Base-by-base conservation (phyloP, 108 stramenopile genomes). In the Cylindrotheca fusiformis region DNA sequence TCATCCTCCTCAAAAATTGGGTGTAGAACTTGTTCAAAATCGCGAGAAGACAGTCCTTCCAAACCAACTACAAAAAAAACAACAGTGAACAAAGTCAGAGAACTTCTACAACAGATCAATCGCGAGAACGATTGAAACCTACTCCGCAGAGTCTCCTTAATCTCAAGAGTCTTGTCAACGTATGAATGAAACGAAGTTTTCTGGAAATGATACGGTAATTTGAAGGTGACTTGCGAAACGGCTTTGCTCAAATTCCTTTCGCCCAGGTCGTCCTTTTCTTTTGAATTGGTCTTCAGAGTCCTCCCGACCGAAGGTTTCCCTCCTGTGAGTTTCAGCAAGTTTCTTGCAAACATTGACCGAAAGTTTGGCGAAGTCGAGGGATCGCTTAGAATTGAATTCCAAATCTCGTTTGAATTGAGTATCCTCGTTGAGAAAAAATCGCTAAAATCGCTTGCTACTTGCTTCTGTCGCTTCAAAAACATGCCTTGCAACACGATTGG, bases 1-100 rank as follows among this genome's bases (percentile, higher is more conserved):
- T 98, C 97, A 65, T 98, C 97, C 65, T 95, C 93, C 74, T 98
- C 90, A 72, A 98, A 98, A 53, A 97, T 93, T 1, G 97, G 81
- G 67, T 97, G 97, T 31, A 91, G 55, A 8, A 98, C 90, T 0
- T 90, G 78, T 67, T 98, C 97, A 74, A 98, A 98, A 33, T 96
- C 87, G 4, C 63, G 62, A 48, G 84, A 68, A 10, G 89, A 80
- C 88, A 98, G 80, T 36, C 59, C 72, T 73, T 91, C 87, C 95
- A 98, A n/a, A n/a, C n/a, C n/a, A n/a, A n/a, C n/a, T n/a, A n/a
- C n/a, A n/a, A n/a, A n/a, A n/a, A n/a, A n/a, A n/a, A n/a, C n/a
- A n/a, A n/a, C n/a, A n/a, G n/a, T n/a, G n/a, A n/a, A n/a, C n/a
- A n/a, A n/a, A n/a, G n/a, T n/a, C n/a, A n/a, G n/a, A n/a, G n/a